Evolutionary conservation across 805 yeast genomes (phyloP).

Genomic region (Blastobotrys parvus): DNA sequence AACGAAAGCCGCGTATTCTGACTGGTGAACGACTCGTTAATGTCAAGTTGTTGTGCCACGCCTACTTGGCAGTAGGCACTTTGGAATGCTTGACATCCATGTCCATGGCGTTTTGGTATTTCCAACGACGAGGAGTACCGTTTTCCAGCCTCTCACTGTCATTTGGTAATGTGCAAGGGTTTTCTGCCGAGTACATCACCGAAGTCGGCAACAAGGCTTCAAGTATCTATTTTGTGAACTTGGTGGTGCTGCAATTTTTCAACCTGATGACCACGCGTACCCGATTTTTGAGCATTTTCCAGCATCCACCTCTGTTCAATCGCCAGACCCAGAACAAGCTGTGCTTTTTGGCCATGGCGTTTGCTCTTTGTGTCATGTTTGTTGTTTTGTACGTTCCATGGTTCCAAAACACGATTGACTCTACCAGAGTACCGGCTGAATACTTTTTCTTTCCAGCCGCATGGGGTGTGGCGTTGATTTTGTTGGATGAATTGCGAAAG

Average conservation of each 20-base stretch:
- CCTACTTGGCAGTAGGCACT: constrained; percentile 36
- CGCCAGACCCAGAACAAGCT: constrained; percentile 17
- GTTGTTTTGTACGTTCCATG: constrained; percentile 36
- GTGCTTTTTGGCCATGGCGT: constrained; percentile 29
- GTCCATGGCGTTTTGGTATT: constrained; percentile 32
- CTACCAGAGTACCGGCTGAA: constrained; percentile 34
- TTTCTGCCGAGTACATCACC: constrained; percentile 20
- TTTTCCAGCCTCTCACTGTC: constrained; percentile 31
- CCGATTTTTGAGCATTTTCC: constrained; percentile 35
- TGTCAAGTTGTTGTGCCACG: constrained; percentile 32
- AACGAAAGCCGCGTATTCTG: constrained; percentile 34
- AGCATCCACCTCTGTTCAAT: constrained; percentile 32
- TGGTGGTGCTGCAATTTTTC: constrained; percentile 40
- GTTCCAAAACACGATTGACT: constrained; percentile 29
- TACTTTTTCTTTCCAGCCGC: constrained; percentile 39
- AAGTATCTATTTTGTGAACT: constrained; percentile 37
- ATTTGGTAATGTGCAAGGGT: constrained; percentile 28
- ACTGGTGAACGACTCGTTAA: constrained; percentile 35
- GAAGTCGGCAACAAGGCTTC: constrained; percentile 29
- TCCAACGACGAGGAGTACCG: constrained; percentile 29
- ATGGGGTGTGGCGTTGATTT: constrained; percentile 32
- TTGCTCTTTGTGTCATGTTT: constrained; percentile 33
- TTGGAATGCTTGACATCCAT: constrained; percentile 34
- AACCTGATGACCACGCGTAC: constrained; percentile 37
- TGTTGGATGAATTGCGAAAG: constrained; percentile 37